Conservation (phyloP, 257 asterid species). For the Ophiorrhiza pumila region DNA sequence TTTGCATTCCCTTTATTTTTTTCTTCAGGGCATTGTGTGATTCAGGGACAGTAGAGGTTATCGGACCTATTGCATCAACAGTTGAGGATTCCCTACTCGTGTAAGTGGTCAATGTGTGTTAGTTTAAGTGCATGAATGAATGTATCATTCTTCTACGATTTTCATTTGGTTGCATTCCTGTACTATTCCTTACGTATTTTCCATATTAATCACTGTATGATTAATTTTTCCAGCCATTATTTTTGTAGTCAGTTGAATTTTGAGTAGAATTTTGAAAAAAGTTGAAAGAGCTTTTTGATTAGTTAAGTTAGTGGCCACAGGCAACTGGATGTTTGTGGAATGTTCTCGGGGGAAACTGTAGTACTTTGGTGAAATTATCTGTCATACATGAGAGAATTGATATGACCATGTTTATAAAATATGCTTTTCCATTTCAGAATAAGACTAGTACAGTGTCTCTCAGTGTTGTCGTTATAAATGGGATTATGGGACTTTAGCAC, state of each 20-base stretch:
- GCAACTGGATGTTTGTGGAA: background rate
- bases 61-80: slow-evolving; percentile 81
- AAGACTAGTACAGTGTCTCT: no score
- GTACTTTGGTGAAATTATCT: background rate
- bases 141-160: background rate
- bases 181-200: background rate
- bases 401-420: background rate
- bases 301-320: background rate
- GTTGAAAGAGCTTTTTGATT: background rate
- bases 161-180: background rate
- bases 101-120: slow-evolving; percentile 49
- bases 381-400: background rate
- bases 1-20: slow-evolving; percentile 12
- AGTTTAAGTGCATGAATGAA: slow-evolving; percentile 3
- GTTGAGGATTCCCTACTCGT: slow-evolving; percentile 90
- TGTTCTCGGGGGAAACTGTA: background rate
- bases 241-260: background rate
- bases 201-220: background rate
- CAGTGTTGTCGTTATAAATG: no score
- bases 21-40: slow-evolving; percentile 70
- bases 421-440: no score
- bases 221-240: background rate
- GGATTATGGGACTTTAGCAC: background rate
- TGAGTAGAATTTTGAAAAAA: background rate
- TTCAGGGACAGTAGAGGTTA: slow-evolving; percentile 84